Conservation (phyloP, 23 red algal genomes). For the Gracilaria vermiculophylla region DNA sequence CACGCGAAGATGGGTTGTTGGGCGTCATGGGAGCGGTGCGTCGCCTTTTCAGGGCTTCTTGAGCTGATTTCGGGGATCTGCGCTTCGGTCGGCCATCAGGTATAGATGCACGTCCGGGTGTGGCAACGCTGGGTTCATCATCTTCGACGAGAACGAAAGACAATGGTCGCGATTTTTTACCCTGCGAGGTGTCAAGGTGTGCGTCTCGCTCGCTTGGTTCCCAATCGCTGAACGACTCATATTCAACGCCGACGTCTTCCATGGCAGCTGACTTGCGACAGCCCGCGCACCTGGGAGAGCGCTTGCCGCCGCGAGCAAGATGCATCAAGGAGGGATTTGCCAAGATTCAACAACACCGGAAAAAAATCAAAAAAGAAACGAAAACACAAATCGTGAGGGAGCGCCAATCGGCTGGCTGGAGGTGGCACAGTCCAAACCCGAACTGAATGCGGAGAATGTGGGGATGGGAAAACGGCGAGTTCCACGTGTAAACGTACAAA, state of each 20-base stretch:
- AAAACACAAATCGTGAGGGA: too few relatives aligned
- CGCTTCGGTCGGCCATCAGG: not conserved
- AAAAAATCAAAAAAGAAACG: too few relatives aligned
- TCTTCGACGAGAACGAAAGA: constrained; percentile 12
- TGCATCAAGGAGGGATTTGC: too few relatives aligned
- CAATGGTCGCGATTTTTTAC: not conserved
- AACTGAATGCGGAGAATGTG: too few relatives aligned
- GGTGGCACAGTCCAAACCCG: too few relatives aligned
- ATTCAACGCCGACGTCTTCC: not conserved
- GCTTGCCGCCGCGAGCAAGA: too few relatives aligned
- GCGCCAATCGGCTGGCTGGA: too few relatives aligned
- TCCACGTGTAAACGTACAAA: too few relatives aligned
- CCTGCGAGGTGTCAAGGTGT: not conserved
- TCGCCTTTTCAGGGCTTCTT: not conserved
- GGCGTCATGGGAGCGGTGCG: not conserved
- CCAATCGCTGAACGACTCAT: not conserved
- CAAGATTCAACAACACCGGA: too few relatives aligned
- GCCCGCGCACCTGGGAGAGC: too few relatives aligned
- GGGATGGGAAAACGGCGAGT: too few relatives aligned
- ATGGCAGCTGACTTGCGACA: too few relatives aligned
- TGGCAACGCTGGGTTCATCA: not conserved
- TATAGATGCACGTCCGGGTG: not conserved
- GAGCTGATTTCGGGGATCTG: not conserved
- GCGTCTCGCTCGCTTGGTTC: not conserved
- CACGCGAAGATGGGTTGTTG: not conserved